Conservation (phyloP, 441 rosid species). For the Kokia cookei region DNA sequence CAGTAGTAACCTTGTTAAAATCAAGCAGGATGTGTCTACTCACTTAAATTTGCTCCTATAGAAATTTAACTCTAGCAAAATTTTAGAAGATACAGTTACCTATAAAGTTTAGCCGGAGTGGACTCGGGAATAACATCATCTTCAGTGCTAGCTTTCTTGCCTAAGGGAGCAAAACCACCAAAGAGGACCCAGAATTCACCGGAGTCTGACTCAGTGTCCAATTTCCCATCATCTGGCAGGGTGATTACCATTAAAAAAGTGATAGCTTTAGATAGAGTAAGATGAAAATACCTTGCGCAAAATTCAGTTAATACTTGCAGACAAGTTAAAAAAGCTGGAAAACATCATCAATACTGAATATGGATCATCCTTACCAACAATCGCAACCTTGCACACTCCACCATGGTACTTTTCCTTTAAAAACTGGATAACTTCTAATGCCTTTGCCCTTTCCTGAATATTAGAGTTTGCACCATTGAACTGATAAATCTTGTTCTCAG, state of each 20-base stretch:
- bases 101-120: slow-evolving; percentile 69
- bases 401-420: slow-evolving; percentile 93
- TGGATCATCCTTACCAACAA: slow-evolving; percentile 70
- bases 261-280: neutral
- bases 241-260: slow-evolving; percentile 4
- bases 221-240: slow-evolving; percentile 84
- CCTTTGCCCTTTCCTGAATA: slow-evolving; percentile 98
- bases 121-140: slow-evolving; percentile 70
- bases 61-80: neutral
- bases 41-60: neutral
- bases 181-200: slow-evolving; percentile 99
- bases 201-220: slow-evolving; percentile 96
- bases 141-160: slow-evolving; percentile 73
- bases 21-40: neutral
- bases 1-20: neutral
- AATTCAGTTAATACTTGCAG: neutral
- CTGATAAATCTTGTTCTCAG: slow-evolving; percentile 79
- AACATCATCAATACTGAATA: slow-evolving; percentile 7
- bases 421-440: slow-evolving; percentile 95
- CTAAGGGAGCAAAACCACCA: slow-evolving; percentile 99
- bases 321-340: neutral
- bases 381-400: slow-evolving; percentile 77
- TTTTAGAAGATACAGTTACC: slow-evolving; percentile 37
- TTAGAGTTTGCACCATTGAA: slow-evolving; percentile 97
- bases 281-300: neutral